Evolutionary conservation across 192 early-diverging fungal genomes (phyloP), one percentile per base, ranked within the genome.

Genomic region (Spinellus fusiger): DNA sequence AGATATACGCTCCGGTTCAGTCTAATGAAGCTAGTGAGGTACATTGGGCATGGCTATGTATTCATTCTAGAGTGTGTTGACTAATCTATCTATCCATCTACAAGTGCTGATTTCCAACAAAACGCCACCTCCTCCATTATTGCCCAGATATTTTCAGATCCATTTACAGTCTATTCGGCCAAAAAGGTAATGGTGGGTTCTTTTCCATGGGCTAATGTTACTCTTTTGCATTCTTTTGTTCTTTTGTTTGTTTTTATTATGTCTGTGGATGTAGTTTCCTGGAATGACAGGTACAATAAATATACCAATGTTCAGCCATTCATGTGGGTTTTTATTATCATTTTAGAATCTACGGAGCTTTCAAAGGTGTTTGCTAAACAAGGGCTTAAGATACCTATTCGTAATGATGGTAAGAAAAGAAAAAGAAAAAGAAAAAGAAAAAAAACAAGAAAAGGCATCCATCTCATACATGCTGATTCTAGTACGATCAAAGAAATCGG

Each of bases 291-390:
- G 87, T 89, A 37, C 60, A 20, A 33, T 22, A 48, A 49, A 34
- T 31, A 54, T 3, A 12, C 13, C 47, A 22, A 8, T 35, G 46
- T 15, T 40, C 22, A 61, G 23, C 26, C 38, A 33, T 13, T 44
- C 20, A 2, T 53, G 0, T 35, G n/a, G 12, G 12, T 46, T 38
- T 23, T n/a, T 1, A 46, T 16, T 29, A 28, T 44, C 12, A 44
- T 5, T n/a, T 1, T 61, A 86, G 89, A 89, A 78, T 89, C 89
- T 20, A 89, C 89, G 4, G 79, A 84, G 27, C 54, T 91, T 8
- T 88, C 87, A 23, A 86, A 86, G 61, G 76, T 82, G 20, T 81
- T 91, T 73, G 89, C 89, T n/a, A 81, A 80, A 40, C 89, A 91
- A 63, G 89, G 89, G 0, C 69, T 91, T 40, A 91, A 91, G 61